Evolutionary conservation across 805 yeast species (phyloP).

Genomic region (Candida yuanshanica): DNA sequence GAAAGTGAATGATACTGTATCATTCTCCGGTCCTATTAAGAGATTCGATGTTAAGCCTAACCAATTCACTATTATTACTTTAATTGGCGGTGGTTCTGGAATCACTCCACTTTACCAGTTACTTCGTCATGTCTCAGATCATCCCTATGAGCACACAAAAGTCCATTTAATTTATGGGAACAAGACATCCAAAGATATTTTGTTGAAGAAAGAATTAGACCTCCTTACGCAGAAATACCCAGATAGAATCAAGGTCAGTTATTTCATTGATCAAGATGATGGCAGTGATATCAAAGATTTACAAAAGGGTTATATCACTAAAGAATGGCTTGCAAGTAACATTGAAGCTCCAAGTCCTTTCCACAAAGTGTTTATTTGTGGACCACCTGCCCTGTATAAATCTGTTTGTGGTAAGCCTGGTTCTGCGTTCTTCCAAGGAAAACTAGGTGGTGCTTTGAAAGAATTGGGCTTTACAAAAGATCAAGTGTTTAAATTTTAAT

Average conservation of each 20-base stretch:
- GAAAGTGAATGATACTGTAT: conserved; percentile 71
- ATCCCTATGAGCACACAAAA: conserved; percentile 87
- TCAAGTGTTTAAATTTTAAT: conserved; percentile 84
- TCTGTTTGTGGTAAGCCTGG: conserved; percentile 83
- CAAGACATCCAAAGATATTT: conserved; percentile 67
- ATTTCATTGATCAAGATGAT: conserved; percentile 67
- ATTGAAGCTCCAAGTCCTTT: conserved; percentile 65
- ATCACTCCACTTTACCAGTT: conserved; percentile 94
- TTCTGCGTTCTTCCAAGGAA: conserved; percentile 93
- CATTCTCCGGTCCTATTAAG: conserved; percentile 90
- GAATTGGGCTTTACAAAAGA: conserved; percentile 86
- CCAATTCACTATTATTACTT: conserved; percentile 69
- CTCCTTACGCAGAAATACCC: conserved; percentile 57
- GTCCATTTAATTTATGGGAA: conserved; percentile 78
- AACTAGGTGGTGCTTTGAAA: conserved; percentile 76
- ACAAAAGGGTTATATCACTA: conserved; percentile 70
- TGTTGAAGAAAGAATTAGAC: conserved; percentile 76
- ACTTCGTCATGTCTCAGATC: conserved; percentile 63
- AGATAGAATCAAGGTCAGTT: conserved; percentile 70
- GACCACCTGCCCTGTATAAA: conserved; percentile 89
- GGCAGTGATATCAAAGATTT: conserved; percentile 44
- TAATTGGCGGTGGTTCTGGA: conserved; percentile 96
- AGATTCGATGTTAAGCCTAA: conserved; percentile 92
- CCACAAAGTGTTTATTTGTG: conserved; percentile 82
- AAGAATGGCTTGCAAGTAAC: conserved; percentile 58